Conservation (phyloP, 2,329 filamentous ascomycete species). For the Penicillium sp. region DNA sequence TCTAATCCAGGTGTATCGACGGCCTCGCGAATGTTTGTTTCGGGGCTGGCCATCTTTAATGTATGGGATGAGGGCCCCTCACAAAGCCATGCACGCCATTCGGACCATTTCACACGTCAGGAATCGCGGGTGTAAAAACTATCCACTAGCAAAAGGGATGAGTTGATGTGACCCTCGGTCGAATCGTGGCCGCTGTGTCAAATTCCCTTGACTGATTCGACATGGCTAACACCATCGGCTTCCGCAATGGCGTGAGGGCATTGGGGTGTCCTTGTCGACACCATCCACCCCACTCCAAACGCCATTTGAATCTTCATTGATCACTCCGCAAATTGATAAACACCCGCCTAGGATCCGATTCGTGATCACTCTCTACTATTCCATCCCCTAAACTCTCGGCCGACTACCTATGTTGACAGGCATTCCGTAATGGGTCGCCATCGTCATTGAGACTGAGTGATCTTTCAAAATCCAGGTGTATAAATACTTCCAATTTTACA, state of each 20-base stretch:
- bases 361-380: neutral
- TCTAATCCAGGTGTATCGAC: neutral
- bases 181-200: neutral
- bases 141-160: neutral
- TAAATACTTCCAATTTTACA: too few species aligned
- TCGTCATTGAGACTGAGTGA: too few species aligned
- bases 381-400: conserved; percentile 8
- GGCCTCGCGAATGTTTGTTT: neutral
- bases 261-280: conserved; percentile 16
- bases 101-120: conserved; percentile 18
- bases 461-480: too few species aligned
- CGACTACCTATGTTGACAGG: neutral
- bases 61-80: conserved; percentile 7
- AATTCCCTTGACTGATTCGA: conserved; percentile 15
- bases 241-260: conserved; percentile 24
- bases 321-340: conserved; percentile 2
- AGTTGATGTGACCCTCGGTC: neutral
- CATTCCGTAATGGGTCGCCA: too few species aligned
- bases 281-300: conserved; percentile 25
- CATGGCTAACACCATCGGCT: conserved; percentile 26
- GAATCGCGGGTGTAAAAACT: neutral
- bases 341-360: neutral
- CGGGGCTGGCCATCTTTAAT: conserved; percentile 8
- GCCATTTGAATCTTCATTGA: conserved; percentile 14
- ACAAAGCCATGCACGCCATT: conserved; percentile 21